Percentiles rank a stretch among this genome's conserved stretches.
Conservation (phyloP, 176 grass and related monocot species). For the Musa troglodytarum region DNA sequence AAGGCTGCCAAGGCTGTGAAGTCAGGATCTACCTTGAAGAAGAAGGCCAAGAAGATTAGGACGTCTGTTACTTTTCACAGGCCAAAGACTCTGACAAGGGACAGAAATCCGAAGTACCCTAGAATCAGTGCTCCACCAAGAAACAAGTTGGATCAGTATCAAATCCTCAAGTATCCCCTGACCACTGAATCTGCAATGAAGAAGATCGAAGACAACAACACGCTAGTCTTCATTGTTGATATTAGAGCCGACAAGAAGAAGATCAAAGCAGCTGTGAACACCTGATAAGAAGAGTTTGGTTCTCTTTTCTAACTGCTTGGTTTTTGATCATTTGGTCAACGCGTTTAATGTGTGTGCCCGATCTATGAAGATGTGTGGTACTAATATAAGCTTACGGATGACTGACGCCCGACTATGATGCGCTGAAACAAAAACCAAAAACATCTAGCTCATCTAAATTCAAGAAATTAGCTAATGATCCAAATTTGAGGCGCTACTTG, state of each 20-base stretch:
- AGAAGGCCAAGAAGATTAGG: neutral
- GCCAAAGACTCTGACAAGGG: neutral
- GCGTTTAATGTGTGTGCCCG: too few species aligned
- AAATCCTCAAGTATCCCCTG: neutral
- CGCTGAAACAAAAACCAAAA: too few species aligned
- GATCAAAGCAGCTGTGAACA: neutral
- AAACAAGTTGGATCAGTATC: slow-evolving; percentile 1
- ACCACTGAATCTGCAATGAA: slow-evolving; percentile 3
- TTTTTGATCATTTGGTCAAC: neutral
- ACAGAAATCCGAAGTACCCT: neutral
- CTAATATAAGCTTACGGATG: too few species aligned
- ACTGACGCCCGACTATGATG: neutral
- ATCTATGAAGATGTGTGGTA: too few species aligned
- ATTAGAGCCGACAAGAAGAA: neutral
- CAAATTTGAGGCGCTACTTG: too few species aligned
- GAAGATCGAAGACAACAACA: neutral
- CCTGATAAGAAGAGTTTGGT: neutral
- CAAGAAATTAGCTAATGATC: too few species aligned
- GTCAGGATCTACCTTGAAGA: neutral
- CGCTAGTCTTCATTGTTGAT: neutral
- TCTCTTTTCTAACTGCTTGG: neutral
- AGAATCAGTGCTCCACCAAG: neutral
- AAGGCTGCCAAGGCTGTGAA: neutral
- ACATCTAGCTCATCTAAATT: too few species aligned
- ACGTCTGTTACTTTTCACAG: neutral